Percentiles rank a stretch among this genome's conserved stretches.
Conservation (phyloP, 2,329 filamentous ascomycete species). For the Trichoderma sp. region DNA sequence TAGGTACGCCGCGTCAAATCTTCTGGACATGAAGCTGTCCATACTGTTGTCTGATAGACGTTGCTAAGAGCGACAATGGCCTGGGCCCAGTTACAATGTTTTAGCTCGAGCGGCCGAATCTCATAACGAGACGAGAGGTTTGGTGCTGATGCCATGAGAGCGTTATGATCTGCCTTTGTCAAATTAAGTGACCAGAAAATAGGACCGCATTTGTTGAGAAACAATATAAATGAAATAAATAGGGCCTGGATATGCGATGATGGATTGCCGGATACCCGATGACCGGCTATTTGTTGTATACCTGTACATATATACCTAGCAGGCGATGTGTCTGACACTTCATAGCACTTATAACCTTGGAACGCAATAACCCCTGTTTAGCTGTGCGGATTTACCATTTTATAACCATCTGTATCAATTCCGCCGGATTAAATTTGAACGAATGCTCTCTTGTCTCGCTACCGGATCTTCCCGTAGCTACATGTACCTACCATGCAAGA, state of each 20-base stretch:
- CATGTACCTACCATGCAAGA: neutral
- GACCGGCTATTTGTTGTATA: neutral
- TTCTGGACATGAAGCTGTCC: slow-evolving; percentile 25
- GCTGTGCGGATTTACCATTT: neutral
- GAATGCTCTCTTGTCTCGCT: neutral
- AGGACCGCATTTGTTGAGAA: neutral
- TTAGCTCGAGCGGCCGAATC: slow-evolving; percentile 28
- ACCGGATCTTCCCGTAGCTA: neutral
- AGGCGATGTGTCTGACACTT: neutral
- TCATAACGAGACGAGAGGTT: slow-evolving; percentile 20
- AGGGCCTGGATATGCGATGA: neutral
- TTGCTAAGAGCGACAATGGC: slow-evolving; percentile 30
- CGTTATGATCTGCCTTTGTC: neutral
- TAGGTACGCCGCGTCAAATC: slow-evolving; percentile 22
- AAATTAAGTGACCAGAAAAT: neutral
- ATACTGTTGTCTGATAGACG: slow-evolving; percentile 27
- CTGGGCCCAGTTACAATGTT: slow-evolving; percentile 27
- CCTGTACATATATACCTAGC: too few relatives aligned
- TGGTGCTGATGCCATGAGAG: neutral
- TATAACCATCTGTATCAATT: neutral
- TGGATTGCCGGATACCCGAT: neutral
- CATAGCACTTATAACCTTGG: neutral
- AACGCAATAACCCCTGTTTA: neutral
- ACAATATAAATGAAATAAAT: neutral
- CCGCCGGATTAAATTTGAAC: neutral